phyloP scores from a whole-genome alignment of 345 rosid species.

The Cardiospermum halicacabum region DNA sequence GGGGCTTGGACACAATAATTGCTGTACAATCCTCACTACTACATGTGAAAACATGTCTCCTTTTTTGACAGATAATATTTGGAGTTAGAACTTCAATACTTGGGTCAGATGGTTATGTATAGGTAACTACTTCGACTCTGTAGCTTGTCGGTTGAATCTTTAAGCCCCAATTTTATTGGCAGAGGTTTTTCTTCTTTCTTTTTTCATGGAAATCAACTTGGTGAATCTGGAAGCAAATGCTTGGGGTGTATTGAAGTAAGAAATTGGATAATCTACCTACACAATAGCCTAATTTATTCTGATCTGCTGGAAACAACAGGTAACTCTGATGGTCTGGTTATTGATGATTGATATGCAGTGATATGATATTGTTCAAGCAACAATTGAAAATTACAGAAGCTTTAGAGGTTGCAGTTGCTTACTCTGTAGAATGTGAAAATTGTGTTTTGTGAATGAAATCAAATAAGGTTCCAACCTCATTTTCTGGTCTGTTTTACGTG shows the following conservation, averaged over 20 bases:
- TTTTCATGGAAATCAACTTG: constrained; percentile 19
- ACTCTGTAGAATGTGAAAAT: neutral
- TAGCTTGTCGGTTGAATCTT: constrained; percentile 14
- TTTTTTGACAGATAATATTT: constrained; percentile 18
- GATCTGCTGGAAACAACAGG: constrained; percentile 28
- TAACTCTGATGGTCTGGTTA: constrained; percentile 11
- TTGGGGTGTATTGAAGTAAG: constrained; percentile 28
- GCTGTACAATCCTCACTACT: neutral
- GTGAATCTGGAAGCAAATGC: constrained; percentile 19
- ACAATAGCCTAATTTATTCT: constrained; percentile 14
- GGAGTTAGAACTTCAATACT: constrained; percentile 23
- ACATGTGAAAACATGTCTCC: constrained; percentile 14
- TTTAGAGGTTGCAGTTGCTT: neutral
- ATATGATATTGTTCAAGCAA: constrained; percentile 1
- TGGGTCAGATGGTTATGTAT: constrained; percentile 16
- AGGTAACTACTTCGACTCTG: constrained; percentile 26
- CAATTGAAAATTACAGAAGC: constrained; percentile 3
- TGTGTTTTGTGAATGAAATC: neutral
- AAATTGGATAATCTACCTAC: constrained; percentile 10
- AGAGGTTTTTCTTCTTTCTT: constrained; percentile 1
- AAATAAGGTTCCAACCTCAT: neutral
- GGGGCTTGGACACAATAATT: neutral
- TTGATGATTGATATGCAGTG: neutral
- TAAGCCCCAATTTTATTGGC: constrained; percentile 10
- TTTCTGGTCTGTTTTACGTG: neutral